These are phyloP conservation scores for Rhododendron ovatum DNA, from an alignment of 148 eudicot genomes.

Conservation along the genomic window DNA sequence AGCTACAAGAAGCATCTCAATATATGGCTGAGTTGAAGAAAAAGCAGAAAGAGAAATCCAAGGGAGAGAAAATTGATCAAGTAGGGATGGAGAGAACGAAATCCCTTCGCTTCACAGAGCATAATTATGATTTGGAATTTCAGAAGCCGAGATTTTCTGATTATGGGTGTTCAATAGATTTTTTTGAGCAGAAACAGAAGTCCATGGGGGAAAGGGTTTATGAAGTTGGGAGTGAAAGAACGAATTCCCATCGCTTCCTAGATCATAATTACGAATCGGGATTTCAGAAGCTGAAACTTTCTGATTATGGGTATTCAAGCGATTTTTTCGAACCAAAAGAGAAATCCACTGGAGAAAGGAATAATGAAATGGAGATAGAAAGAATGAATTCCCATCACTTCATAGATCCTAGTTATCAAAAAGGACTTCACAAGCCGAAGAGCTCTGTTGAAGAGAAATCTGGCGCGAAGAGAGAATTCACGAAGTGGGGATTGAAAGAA, in stretches of 20 bases:
- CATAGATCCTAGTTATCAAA: neutral
- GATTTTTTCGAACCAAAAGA: conserved; percentile 48
- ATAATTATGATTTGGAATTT: conserved; percentile 19
- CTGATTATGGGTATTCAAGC: conserved; percentile 25
- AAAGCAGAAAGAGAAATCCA: conserved; percentile 37
- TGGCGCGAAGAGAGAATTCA: neutral
- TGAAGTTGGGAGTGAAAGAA: conserved; percentile 22
- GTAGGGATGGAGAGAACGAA: conserved; percentile 23
- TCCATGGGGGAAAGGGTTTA: conserved; percentile 39
- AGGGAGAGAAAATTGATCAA: conserved; percentile 20
- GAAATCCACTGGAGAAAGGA: neutral
- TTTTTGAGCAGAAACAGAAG: conserved; percentile 48
- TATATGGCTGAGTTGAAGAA: conserved; percentile 29
- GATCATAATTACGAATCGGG: conserved; percentile 23
- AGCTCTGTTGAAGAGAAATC: neutral
- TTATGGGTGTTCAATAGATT: conserved; percentile 45
- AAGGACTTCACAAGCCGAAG: neutral
- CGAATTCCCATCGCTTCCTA: conserved; percentile 24
- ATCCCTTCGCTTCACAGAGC: conserved; percentile 23
- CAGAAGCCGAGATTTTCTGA: conserved; percentile 38
- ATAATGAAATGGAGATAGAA: neutral
- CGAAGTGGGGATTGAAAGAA: neutral
- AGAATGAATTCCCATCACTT: neutral
- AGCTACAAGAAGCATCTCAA: conserved; percentile 52
- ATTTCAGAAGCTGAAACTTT: conserved; percentile 14